Conservation (phyloP, 164 flowering plant species). For the Chimonanthus praecox region DNA sequence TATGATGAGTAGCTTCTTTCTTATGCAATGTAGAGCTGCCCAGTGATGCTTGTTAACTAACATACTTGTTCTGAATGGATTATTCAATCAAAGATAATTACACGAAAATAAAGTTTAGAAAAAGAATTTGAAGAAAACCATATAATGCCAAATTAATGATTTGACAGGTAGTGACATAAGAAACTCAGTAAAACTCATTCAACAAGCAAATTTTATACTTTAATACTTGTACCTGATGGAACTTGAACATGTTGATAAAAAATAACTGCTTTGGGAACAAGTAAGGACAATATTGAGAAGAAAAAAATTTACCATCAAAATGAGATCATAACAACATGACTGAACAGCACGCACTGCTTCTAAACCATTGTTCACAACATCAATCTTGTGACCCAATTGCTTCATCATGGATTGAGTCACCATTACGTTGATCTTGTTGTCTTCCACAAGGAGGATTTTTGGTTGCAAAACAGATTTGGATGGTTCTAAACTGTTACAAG, state of each 20-base stretch:
- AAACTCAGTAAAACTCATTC: background rate
- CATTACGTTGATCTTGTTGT: conserved; percentile 87
- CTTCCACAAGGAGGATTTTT: conserved; percentile 91
- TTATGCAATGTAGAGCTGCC: background rate
- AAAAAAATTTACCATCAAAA: conserved; percentile 72
- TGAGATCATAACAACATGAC: conserved; percentile 48
- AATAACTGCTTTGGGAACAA: background rate
- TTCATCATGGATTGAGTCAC: conserved; percentile 88
- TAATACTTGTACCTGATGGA: background rate
- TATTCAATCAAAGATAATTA: background rate
- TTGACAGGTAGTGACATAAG: background rate
- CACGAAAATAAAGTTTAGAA: background rate
- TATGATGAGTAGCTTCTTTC: background rate
- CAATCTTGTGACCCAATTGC: conserved; percentile 75
- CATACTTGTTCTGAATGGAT: background rate
- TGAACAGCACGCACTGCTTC: conserved; percentile 92
- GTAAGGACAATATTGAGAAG: background rate
- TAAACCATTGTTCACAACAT: conserved; percentile 82
- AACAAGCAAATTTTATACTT: background rate
- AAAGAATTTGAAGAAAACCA: background rate
- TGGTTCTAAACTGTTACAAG: conserved; percentile 27
- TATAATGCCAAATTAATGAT: background rate
- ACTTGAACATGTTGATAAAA: background rate
- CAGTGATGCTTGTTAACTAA: background rate
- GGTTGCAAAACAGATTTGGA: conserved; percentile 35